A percentile compares a stretch with the other conserved stretches of the same genome.
These are phyloP conservation scores for Protea cynaroides DNA, from an alignment of 164 flowering plant genomes.

Conservation along the genomic window DNA sequence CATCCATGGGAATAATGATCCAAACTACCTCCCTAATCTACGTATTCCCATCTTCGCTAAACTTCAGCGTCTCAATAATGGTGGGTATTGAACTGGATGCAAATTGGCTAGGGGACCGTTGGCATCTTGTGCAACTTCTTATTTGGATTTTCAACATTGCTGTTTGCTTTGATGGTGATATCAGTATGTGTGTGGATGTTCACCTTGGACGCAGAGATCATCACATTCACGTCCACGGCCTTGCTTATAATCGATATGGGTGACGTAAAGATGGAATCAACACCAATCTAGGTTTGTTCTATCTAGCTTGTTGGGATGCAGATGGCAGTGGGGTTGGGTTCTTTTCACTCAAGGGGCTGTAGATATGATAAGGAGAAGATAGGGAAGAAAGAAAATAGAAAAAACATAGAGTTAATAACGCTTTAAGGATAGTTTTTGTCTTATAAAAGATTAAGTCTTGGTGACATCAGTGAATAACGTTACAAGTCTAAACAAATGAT, in stretches of 20 bases:
- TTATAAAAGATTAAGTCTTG: no score
- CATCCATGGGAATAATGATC: conserved; percentile 77
- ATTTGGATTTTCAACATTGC: conserved; percentile 45
- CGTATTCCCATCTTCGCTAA: conserved; percentile 75
- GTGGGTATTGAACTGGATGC: conserved; percentile 77
- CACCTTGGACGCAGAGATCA: conserved; percentile 48
- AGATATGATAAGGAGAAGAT: no score
- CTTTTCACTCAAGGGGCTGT: conserved; percentile 53
- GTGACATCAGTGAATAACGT: no score
- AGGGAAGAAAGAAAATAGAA: no score
- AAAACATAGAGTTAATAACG: no score
- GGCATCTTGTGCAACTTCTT: conserved; percentile 43
- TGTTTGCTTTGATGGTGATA: conserved; percentile 45
- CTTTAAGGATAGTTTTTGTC: no score
- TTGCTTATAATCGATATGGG: conserved; percentile 71
- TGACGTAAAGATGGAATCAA: conserved; percentile 62
- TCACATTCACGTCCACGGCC: conserved; percentile 48
- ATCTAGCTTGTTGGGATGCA: conserved; percentile 79
- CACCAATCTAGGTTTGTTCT: conserved; percentile 63
- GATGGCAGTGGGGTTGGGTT: conserved; percentile 52
- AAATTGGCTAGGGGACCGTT: conserved; percentile 28
- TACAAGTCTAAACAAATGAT: no score
- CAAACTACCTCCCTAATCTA: conserved; percentile 74
- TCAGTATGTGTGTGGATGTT: conserved; percentile 57
- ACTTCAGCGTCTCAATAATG: conserved; percentile 63